Percentiles rank a stretch among this genome's conserved stretches.
Conservation (phyloP, 1,284 basidiomycete species). For the Farysia itapuensis region DNA sequence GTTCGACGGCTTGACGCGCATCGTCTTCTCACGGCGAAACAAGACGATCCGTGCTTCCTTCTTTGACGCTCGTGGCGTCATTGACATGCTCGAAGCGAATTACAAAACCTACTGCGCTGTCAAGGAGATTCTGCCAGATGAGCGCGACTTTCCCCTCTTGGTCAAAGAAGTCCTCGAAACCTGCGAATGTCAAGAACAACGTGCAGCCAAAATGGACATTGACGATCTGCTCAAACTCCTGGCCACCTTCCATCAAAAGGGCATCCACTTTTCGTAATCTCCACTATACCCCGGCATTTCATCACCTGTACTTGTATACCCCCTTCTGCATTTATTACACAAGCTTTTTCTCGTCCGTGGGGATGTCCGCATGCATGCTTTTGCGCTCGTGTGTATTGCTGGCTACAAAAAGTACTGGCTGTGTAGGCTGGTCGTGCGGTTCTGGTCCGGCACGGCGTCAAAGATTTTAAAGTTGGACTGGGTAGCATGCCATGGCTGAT, state of each 20-base stretch:
- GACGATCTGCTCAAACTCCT: slow-evolving; percentile 77
- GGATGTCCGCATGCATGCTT: too few relatives aligned
- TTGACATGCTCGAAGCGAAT: slow-evolving; percentile 91
- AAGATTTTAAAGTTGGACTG: slow-evolving; percentile 61
- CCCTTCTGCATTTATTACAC: slow-evolving; percentile 1
- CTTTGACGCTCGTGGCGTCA: slow-evolving; percentile 81
- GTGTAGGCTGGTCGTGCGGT: slow-evolving; percentile 20
- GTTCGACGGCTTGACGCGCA: slow-evolving; percentile 89
- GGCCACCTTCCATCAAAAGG: slow-evolving; percentile 77
- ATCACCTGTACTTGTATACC: slow-evolving; percentile 15
- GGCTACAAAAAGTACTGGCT: slow-evolving; percentile 32
- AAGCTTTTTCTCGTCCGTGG: too few relatives aligned
- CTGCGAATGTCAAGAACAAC: slow-evolving; percentile 69
- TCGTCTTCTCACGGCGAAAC: slow-evolving; percentile 86
- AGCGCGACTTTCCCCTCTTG: slow-evolving; percentile 60
- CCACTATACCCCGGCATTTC: background rate
- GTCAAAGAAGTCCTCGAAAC: slow-evolving; percentile 76
- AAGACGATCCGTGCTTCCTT: slow-evolving; percentile 86
- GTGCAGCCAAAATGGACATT: slow-evolving; percentile 81
- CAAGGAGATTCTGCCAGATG: slow-evolving; percentile 61
- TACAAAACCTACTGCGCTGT: slow-evolving; percentile 91
- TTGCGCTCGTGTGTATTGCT: too few relatives aligned
- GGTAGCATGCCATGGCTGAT: slow-evolving; percentile 16
- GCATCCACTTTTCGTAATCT: slow-evolving; percentile 76
- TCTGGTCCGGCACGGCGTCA: slow-evolving; percentile 54